Percentiles rank a stretch among this genome's conserved stretches.
Evolutionary conservation across 805 yeast genomes (phyloP).

Genomic region (Metschnikowia similis): DNA sequence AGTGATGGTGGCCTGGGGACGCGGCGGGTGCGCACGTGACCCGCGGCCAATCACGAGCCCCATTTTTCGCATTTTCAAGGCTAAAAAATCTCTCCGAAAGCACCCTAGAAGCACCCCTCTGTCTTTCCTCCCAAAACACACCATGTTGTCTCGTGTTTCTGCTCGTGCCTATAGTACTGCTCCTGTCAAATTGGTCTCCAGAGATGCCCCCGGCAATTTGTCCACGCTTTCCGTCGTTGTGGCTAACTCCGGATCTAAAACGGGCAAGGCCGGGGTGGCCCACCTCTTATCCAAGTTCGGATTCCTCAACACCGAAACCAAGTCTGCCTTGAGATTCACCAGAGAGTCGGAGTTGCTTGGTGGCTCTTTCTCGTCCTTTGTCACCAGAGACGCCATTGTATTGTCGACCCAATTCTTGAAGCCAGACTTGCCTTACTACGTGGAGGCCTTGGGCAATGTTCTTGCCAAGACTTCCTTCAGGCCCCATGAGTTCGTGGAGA

Average conservation of each 20-base stretch:
- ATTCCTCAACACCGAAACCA: conserved; percentile 74
- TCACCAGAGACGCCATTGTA: conserved; percentile 81
- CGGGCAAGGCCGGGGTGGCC: conserved; percentile 71
- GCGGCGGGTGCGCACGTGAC: conserved; percentile 14
- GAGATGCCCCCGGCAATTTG: conserved; percentile 61
- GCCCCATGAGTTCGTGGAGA: conserved; percentile 79
- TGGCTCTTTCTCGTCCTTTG: conserved; percentile 63
- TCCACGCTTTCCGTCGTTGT: conserved; percentile 77
- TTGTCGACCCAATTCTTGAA: conserved; percentile 79
- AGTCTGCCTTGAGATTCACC: conserved; percentile 87
- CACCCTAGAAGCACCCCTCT: neutral
- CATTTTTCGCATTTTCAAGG: conserved; percentile 14
- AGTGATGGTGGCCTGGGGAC: too few species aligned
- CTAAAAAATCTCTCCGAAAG: neutral
- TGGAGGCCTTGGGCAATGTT: conserved; percentile 76
- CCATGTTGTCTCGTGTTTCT: conserved; percentile 41
- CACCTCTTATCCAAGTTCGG: conserved; percentile 81
- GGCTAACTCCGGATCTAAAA: conserved; percentile 78
- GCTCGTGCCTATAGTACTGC: conserved; percentile 42
- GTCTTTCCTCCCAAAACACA: conserved; percentile 3
- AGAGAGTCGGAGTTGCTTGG: conserved; percentile 95
- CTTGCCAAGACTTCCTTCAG: conserved; percentile 67
- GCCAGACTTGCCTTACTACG: conserved; percentile 88
- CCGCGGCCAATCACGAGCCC: conserved; percentile 20
- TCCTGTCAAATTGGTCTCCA: conserved; percentile 46